These are phyloP conservation scores for Amphibolis antarctica DNA, from an alignment of 106 monocot genomes.

Conservation along the genomic window DNA sequence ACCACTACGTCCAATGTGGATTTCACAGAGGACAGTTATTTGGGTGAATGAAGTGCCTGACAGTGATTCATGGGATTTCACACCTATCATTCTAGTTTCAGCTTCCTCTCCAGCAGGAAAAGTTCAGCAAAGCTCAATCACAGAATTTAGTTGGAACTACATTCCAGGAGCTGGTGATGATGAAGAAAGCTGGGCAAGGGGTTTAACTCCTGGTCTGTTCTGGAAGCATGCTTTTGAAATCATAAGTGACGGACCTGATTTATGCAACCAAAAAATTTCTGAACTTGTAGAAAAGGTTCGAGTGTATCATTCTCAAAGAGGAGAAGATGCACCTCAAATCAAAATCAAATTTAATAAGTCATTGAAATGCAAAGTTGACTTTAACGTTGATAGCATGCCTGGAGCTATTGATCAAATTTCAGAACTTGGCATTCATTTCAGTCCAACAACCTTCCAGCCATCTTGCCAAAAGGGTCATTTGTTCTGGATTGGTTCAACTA, in stretches of 20 bases:
- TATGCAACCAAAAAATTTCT: conserved; percentile 58
- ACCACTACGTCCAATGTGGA: conserved; percentile 83
- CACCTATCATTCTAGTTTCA: conserved; percentile 74
- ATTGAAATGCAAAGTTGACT: background rate
- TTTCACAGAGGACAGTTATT: conserved; percentile 75
- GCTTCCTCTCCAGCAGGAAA: conserved; percentile 53
- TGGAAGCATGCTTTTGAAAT: conserved; percentile 72
- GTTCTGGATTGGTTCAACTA: conserved; percentile 72
- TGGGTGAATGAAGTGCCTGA: conserved; percentile 93
- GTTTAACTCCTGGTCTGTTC: conserved; percentile 63
- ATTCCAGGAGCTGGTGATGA: conserved; percentile 97
- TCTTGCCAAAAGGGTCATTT: conserved; percentile 10
- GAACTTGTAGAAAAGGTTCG: conserved; percentile 83
- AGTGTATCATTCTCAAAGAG: conserved; percentile 57
- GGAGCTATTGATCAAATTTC: background rate
- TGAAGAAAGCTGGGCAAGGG: conserved; percentile 95
- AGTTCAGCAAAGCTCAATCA: conserved; percentile 34
- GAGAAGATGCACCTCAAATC: conserved; percentile 54
- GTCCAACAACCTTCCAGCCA: conserved; percentile 7
- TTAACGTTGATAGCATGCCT: conserved; percentile 1
- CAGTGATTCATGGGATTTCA: conserved; percentile 73
- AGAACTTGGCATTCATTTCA: conserved; percentile 4
- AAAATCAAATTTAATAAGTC: conserved; percentile 17
- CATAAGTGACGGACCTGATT: conserved; percentile 59
- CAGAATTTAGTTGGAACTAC: conserved; percentile 87